Evolutionary conservation across 192 early-diverging fungal genomes (phyloP).

Genomic region (Backusella sp.): DNA sequence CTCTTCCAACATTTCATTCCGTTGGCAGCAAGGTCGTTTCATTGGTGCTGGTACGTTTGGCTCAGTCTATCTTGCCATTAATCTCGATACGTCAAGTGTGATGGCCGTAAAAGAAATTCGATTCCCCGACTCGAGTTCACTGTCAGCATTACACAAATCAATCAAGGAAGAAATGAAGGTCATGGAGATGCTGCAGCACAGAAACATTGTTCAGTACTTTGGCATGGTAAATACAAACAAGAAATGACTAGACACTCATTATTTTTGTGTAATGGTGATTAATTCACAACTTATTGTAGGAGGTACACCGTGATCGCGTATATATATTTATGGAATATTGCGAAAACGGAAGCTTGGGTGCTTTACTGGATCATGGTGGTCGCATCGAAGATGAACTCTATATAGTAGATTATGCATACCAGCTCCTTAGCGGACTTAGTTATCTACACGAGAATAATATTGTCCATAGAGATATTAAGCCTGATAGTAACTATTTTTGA

Average conservation of each 20-base stretch:
- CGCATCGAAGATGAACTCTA: slow-evolving; percentile 74
- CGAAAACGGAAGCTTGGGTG: slow-evolving; percentile 69
- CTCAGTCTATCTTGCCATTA: slow-evolving; percentile 81
- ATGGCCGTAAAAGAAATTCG: slow-evolving; percentile 95
- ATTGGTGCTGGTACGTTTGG: slow-evolving; percentile 89
- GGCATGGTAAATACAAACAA: slow-evolving; percentile 52
- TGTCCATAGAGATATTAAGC: slow-evolving; percentile 89
- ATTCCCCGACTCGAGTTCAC: slow-evolving; percentile 68
- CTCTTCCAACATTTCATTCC: slow-evolving; percentile 73
- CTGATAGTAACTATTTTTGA: slow-evolving; percentile 61
- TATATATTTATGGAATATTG: slow-evolving; percentile 94
- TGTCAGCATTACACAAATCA: slow-evolving; percentile 60
- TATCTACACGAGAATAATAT: slow-evolving; percentile 83
- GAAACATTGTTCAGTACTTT: slow-evolving; percentile 88
- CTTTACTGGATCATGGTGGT: slow-evolving; percentile 78
- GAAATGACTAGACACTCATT: neutral
- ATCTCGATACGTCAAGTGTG: slow-evolving; percentile 77
- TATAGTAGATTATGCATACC: slow-evolving; percentile 70
- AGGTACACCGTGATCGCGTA: slow-evolving; percentile 88
- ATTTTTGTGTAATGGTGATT: neutral
- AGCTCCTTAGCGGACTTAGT: slow-evolving; percentile 80
- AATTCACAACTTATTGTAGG: slow-evolving; percentile 31
- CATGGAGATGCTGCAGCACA: slow-evolving; percentile 85
- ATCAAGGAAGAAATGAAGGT: slow-evolving; percentile 92
- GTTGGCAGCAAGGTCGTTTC: slow-evolving; percentile 84